Conservation (phyloP, 495 filamentous ascomycete species). For the Aspergillus funiculosus region DNA sequence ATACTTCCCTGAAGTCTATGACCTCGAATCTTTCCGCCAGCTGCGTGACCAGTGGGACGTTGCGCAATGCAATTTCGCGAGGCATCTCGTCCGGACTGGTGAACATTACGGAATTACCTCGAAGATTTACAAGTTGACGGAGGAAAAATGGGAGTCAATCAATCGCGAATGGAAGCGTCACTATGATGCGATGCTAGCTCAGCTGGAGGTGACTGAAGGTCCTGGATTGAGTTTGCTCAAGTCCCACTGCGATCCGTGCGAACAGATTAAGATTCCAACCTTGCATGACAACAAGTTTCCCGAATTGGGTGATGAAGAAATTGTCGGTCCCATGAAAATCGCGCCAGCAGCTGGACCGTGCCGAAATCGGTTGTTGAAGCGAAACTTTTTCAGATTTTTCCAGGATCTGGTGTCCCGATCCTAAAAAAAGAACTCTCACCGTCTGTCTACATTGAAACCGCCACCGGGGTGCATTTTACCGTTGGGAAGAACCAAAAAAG, state of each 20-base stretch:
- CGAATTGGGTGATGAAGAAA: conserved; percentile 79
- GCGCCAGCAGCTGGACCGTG: conserved; percentile 33
- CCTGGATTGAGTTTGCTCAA: conserved; percentile 38
- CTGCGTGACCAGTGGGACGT: conserved; percentile 74
- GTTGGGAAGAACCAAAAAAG: not conserved
- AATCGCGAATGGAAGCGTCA: conserved; percentile 64
- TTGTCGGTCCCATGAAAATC: conserved; percentile 81
- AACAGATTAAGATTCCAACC: conserved; percentile 54
- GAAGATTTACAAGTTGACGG: conserved; percentile 73
- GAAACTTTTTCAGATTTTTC: conserved; percentile 45
- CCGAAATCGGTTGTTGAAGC: conserved; percentile 33
- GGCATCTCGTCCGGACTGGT: conserved; percentile 74
- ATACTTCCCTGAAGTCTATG: conserved; percentile 58
- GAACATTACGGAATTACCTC: conserved; percentile 84
- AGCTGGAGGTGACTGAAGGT: conserved; percentile 31
- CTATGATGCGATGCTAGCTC: conserved; percentile 55
- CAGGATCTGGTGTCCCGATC: conserved; percentile 38
- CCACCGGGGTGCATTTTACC: conserved; percentile 6
- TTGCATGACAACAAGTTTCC: conserved; percentile 77
- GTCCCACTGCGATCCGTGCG: conserved; percentile 38
- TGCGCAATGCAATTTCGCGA: conserved; percentile 73
- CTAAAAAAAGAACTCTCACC: conserved; percentile 9
- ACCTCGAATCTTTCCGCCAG: conserved; percentile 55
- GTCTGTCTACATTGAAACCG: conserved; percentile 3
- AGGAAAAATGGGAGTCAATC: conserved; percentile 77